Base-by-base conservation (phyloP, 1,284 basidiomycete species). In the Puccinia coronata region DNA sequence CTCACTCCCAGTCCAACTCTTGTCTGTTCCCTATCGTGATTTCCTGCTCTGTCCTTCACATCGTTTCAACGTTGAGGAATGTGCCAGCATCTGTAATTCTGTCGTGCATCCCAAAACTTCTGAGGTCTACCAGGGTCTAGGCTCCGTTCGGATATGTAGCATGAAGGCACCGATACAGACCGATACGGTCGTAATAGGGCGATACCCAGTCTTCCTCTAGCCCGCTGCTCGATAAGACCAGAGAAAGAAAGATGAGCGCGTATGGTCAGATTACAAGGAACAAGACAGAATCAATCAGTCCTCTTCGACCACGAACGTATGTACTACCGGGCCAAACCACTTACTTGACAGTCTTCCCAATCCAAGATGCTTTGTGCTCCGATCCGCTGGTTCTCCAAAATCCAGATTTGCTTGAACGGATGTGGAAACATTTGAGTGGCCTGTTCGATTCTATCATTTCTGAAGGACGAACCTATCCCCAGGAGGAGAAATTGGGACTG, bases 281-380 rank as follows among this genome's bases (percentile, higher is more conserved):
- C 2, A 25, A 39, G 25, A 69, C 8, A 3, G 39, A n/a, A 1
- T 43, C 43, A 28, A 18, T 39, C 20, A 51, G 43, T 70, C 41
- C 6, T 49, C 67, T 70, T 16, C 67, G 67, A 70, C 67, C 67
- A 49, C 67, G 67, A 28, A 70, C 67, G 43, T 70, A 70, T 31
- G 34, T 2, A 34, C 20, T 70, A 49, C 67, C 67, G n/a, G 25
- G 18, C 28, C 67, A 31, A 70, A 49, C 67, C 14, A 18, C n/a
- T 34, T 49, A 41, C 1, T 49, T 70, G n/a, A 70, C 67, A 28
- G 41, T 70, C 20, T 70, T 70, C 28, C 67, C 67, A 34, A 25
- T 70, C 31, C 67, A 70, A 49, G 67, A 51, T 34, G 67, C 31
- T 47, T 49, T 49, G 43, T 47, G 25, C 9, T 28, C 67, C 34